phyloP scores from a whole-genome alignment of 306 rosid species.

The Cucurbita pepo region DNA sequence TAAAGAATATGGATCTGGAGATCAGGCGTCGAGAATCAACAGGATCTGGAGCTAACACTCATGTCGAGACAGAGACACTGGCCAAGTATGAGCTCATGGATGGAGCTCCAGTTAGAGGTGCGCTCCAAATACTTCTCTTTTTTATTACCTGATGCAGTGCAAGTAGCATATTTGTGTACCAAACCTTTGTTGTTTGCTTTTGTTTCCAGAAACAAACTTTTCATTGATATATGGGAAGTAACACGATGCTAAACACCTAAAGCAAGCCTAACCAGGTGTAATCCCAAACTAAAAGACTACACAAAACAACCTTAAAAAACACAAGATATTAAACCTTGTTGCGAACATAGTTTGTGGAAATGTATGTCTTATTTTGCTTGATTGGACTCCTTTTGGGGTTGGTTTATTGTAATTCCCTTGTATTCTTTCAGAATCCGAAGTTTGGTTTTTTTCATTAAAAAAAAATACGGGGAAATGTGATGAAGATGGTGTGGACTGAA shows the following conservation, averaged over 20 bases:
- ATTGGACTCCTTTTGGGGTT: background rate
- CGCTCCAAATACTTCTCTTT: slow-evolving; percentile 6
- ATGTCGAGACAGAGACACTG: slow-evolving; percentile 95
- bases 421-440: background rate
- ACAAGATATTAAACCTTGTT: background rate
- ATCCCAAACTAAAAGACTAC: background rate
- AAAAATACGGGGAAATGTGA: background rate
- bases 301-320: background rate
- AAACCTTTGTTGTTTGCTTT: background rate
- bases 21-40: slow-evolving; percentile 94
- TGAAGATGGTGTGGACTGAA: background rate
- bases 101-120: slow-evolving; percentile 99
- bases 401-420: background rate
- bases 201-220: background rate
- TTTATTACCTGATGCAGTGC: background rate
- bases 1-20: slow-evolving; percentile 97
- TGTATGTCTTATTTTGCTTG: background rate
- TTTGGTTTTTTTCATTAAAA: background rate
- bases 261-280: background rate
- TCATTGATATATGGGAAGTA: background rate
- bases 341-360: background rate
- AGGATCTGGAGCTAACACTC: slow-evolving; percentile 94
- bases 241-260: background rate
- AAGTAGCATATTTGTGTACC: background rate
- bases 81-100: slow-evolving; percentile 98